Percentiles rank a stretch among this genome's conserved stretches.
phyloP scores from a whole-genome alignment of 2,329 filamentous ascomycete genomes.

The Fusarium solani-melongenae region DNA sequence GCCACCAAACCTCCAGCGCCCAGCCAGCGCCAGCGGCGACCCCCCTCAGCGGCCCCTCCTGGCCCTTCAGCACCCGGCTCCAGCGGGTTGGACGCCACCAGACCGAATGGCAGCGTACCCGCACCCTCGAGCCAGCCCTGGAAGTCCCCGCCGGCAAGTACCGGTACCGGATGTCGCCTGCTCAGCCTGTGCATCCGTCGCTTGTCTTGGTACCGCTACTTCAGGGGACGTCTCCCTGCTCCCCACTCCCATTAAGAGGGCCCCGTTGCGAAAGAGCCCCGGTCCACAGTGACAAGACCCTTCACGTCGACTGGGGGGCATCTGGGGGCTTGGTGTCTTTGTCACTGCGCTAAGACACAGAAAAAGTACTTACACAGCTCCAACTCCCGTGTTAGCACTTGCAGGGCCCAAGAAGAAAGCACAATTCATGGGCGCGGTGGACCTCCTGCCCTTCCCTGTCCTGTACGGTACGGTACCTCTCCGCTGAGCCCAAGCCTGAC shows the following conservation, averaged over 20 bases:
- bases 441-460: constrained; percentile 30
- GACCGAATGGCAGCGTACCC: constrained; percentile 21
- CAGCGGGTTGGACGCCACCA: constrained; percentile 36
- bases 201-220: constrained; percentile 25
- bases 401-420: constrained; percentile 29
- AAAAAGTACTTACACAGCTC: constrained; percentile 17
- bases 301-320: constrained; percentile 32
- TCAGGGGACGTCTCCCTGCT: constrained; percentile 14
- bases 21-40: constrained; percentile 16
- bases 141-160: constrained; percentile 23
- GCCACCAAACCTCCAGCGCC: constrained; percentile 24
- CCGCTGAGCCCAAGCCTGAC: constrained; percentile 25
- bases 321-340: constrained; percentile 27
- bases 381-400: constrained; percentile 18
- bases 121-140: constrained; percentile 13
- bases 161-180: constrained; percentile 14
- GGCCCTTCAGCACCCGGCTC: constrained; percentile 11
- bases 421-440: constrained; percentile 32
- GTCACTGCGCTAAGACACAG: constrained; percentile 16
- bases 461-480: constrained; percentile 2
- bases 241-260: constrained; percentile 28
- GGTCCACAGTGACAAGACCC: constrained; percentile 30
- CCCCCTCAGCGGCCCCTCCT: constrained; percentile 27
- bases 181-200: background rate
- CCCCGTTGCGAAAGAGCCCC: background rate